These are phyloP conservation scores for Acanthamoeba sp. DNA, from an alignment of 208 protist species.

Conservation along the genomic window DNA sequence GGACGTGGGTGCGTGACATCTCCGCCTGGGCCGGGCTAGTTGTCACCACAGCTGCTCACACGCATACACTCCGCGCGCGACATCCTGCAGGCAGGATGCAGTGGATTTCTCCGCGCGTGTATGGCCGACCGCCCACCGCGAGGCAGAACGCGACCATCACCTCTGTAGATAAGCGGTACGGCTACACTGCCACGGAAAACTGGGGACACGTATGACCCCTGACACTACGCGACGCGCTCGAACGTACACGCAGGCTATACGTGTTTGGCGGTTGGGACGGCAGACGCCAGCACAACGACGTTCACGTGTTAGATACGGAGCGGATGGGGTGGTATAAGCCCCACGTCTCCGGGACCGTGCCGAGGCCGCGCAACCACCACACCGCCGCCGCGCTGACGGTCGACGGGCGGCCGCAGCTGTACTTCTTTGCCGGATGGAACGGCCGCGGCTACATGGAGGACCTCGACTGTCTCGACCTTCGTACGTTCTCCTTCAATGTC, in stretches of 20 bases:
- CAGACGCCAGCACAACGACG: constrained; percentile 66
- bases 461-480: constrained; percentile 66
- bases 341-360: constrained; percentile 66
- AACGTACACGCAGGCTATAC: constrained; percentile 4
- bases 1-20: constrained; percentile 29
- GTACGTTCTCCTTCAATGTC: not conserved
- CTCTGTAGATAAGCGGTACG: constrained; percentile 67
- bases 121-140: constrained; percentile 49
- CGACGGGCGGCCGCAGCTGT: constrained; percentile 39
- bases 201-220: not conserved
- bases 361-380: constrained; percentile 71
- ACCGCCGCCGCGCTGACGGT: constrained; percentile 34
- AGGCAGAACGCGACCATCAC: constrained; percentile 68
- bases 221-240: not conserved
- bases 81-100: constrained; percentile 8
- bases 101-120: constrained; percentile 20
- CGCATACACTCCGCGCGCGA: not conserved
- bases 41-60: not conserved
- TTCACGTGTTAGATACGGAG: constrained; percentile 74
- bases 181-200: not conserved
- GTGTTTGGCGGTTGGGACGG: constrained; percentile 74
- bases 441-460: constrained; percentile 72
- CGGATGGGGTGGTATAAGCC: constrained; percentile 56
- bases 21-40: no score
- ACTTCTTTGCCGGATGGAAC: constrained; percentile 74